A percentile compares a stretch with the other conserved stretches of the same genome.
Conservation (phyloP, 148 eudicot species). For the Vaccinium vitisidaea region DNA sequence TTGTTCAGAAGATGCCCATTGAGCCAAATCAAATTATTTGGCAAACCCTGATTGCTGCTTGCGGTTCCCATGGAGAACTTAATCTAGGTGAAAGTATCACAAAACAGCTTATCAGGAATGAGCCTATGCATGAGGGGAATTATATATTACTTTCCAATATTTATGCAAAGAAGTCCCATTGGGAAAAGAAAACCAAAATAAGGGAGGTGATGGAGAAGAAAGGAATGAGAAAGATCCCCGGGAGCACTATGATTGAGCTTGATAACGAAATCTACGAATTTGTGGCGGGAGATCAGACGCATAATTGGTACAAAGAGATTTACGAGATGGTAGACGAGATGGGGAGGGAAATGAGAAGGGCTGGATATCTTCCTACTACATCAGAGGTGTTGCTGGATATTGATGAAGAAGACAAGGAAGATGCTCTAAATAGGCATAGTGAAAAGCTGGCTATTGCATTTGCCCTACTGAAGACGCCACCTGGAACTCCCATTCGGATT, state of each 20-base stretch:
- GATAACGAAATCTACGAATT: conserved; percentile 42
- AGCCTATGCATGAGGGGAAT: conserved; percentile 52
- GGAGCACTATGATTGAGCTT: conserved; percentile 55
- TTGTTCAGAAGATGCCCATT: conserved; percentile 58
- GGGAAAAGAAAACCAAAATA: conserved; percentile 53
- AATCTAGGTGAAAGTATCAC: conserved; percentile 46
- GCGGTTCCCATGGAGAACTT: conserved; percentile 49
- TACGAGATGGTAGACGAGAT: conserved; percentile 50
- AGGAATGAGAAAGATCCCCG: conserved; percentile 56
- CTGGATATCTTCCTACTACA: conserved; percentile 39
- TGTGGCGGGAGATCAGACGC: conserved; percentile 45
- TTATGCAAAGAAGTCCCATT: conserved; percentile 49
- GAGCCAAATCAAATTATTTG: conserved; percentile 62
- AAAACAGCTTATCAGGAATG: conserved; percentile 35
- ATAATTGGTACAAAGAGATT: conserved; percentile 31
- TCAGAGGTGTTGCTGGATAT: conserved; percentile 51
- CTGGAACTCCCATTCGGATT: conserved; percentile 41
- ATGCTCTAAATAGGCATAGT: conserved; percentile 42
- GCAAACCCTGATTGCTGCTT: conserved; percentile 55
- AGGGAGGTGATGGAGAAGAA: conserved; percentile 53
- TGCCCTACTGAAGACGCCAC: conserved; percentile 40
- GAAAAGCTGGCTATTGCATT: conserved; percentile 58
- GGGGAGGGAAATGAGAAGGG: conserved; percentile 40
- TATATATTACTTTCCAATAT: conserved; percentile 57
- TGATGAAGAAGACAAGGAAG: conserved; percentile 51